Evolutionary conservation across 305 asterid genomes (phyloP).

Genomic region (Euphrasia arctica): DNA sequence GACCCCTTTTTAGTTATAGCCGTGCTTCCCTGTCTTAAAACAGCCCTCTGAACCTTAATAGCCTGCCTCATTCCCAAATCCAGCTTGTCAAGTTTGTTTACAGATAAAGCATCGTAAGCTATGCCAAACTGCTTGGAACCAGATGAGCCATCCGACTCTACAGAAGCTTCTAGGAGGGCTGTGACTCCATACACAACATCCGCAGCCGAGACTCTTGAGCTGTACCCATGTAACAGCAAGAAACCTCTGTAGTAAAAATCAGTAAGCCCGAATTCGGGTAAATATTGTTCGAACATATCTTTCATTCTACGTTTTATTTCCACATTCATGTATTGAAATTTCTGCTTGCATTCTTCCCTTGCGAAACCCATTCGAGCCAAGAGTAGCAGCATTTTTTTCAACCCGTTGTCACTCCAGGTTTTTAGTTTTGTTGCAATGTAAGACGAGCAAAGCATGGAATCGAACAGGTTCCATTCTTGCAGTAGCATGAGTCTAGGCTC

Average conservation of each 20-base stretch:
- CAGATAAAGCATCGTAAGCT: conserved; percentile 87
- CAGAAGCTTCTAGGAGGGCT: conserved; percentile 76
- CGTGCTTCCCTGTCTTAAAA: conserved; percentile 93
- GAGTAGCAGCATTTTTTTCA: conserved; percentile 89
- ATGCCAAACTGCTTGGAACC: conserved; percentile 74
- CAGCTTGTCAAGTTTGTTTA: conserved; percentile 70
- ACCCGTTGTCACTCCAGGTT: conserved; percentile 96
- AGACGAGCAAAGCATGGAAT: conserved; percentile 93
- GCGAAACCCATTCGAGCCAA: conserved; percentile 96
- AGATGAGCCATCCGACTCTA: conserved; percentile 81
- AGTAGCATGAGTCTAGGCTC: conserved; percentile 88
- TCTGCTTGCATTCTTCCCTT: conserved; percentile 87
- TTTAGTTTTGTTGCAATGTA: conserved; percentile 89
- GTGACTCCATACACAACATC: conserved; percentile 95
- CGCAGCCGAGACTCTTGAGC: conserved; percentile 93
- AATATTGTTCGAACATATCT: conserved; percentile 84
- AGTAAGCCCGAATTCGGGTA: conserved; percentile 91
- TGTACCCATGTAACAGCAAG: conserved; percentile 76
- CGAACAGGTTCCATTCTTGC: conserved; percentile 98
- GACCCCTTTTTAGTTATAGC: conserved; percentile 93
- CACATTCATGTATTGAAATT: conserved; percentile 85
- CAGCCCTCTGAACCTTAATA: conserved; percentile 89
- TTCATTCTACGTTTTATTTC: conserved; percentile 87
- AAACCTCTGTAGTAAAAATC: conserved; percentile 89
- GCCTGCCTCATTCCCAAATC: conserved; percentile 89